Conservation (phyloP, 495 filamentous ascomycete genomes). For the Aspergillus ellipticus region DNA sequence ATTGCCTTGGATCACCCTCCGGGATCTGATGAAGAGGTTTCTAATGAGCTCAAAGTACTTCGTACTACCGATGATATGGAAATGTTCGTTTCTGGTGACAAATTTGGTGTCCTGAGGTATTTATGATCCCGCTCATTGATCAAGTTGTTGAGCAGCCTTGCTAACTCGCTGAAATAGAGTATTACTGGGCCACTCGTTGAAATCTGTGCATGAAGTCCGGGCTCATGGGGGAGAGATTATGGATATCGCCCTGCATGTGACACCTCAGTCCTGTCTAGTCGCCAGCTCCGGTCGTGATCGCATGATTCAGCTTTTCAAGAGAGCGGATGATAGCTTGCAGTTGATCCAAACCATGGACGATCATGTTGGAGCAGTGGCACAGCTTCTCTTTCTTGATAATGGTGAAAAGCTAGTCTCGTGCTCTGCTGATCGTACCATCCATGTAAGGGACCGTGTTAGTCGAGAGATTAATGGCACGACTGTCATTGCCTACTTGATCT, state of each 20-base stretch:
- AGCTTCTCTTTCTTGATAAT: conserved; percentile 58
- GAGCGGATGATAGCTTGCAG: conserved; percentile 47
- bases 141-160: too few relatives aligned
- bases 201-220: conserved; percentile 62
- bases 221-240: conserved; percentile 86
- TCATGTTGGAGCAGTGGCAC: conserved; percentile 66
- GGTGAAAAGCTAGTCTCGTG: conserved; percentile 75
- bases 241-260: conserved; percentile 61
- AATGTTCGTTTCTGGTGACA: conserved; percentile 78
- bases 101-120: conserved; percentile 73
- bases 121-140: conserved; percentile 11
- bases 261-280: conserved; percentile 47
- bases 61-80: conserved; percentile 55
- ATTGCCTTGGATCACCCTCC: conserved; percentile 65
- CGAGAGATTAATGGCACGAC: conserved; percentile 59
- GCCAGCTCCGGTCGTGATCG: conserved; percentile 84
- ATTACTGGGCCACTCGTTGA: conserved; percentile 43
- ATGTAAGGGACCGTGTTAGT: conserved; percentile 71
- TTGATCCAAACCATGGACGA: conserved; percentile 75
- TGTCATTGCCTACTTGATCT: conserved; percentile 69
- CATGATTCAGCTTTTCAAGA: conserved; percentile 80
- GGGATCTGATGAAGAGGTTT: conserved; percentile 51
- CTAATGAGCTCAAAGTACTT: conserved; percentile 75
- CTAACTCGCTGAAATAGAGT: conserved; percentile 31
- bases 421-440: conserved; percentile 81